Conservation (phyloP, 2,329 filamentous ascomycete genomes). For the Didymella sp. region DNA sequence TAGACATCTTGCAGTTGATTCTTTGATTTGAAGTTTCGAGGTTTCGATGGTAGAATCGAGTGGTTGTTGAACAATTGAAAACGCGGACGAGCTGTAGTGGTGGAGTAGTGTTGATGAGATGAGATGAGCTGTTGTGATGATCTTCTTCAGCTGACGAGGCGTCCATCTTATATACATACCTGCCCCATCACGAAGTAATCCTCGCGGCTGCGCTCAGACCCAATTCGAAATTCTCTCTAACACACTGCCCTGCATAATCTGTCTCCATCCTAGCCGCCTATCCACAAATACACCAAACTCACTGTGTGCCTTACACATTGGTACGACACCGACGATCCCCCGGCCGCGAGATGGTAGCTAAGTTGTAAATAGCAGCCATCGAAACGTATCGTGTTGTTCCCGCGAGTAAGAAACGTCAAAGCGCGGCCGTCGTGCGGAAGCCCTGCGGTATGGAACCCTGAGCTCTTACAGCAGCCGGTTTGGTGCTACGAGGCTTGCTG, state of each 20-base stretch:
- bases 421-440: slow-evolving; percentile 3
- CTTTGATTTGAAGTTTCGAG: neutral
- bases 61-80: neutral
- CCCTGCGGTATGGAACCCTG: slow-evolving; percentile 6
- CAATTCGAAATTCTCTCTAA: slow-evolving; percentile 6
- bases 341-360: slow-evolving; percentile 6
- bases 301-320: slow-evolving; percentile 10
- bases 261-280: slow-evolving; percentile 14
- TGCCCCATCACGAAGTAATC: slow-evolving; percentile 4
- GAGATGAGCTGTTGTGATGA: slow-evolving; percentile 17
- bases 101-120: slow-evolving; percentile 15
- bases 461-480: slow-evolving; percentile 13
- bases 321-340: slow-evolving; percentile 14
- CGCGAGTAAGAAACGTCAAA: slow-evolving; percentile 17
- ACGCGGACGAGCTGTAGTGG: neutral
- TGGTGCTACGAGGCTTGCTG: neutral
- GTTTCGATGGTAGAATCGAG: neutral
- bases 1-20: slow-evolving; percentile 40
- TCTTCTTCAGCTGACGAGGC: neutral
- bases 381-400: slow-evolving; percentile 23
- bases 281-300: slow-evolving; percentile 11
- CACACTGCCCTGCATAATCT: slow-evolving; percentile 13
- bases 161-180: slow-evolving; percentile 19
- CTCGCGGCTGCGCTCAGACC: slow-evolving; percentile 1
- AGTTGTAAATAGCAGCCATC: slow-evolving; percentile 25